Evolutionary conservation across 805 yeast genomes (phyloP).

Genomic region (Myxozyma sirexii): DNA sequence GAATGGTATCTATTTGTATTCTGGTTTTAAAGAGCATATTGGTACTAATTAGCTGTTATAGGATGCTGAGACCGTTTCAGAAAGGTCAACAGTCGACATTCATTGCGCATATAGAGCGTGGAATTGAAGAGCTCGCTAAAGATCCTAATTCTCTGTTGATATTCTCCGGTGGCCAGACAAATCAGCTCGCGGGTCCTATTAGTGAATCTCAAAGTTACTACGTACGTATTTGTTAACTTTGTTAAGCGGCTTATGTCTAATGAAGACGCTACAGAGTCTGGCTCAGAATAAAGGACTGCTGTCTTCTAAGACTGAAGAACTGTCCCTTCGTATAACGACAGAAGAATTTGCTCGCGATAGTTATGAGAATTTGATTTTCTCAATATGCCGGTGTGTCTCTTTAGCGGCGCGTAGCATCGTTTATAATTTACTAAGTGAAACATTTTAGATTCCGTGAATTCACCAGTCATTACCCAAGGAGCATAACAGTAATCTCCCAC

Average conservation of each 20-base stretch:
- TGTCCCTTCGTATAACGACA: slow-evolving; percentile 44
- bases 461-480: slow-evolving; percentile 52
- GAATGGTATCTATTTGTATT: slow-evolving; percentile 55
- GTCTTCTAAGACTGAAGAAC: slow-evolving; percentile 15
- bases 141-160: slow-evolving; percentile 47
- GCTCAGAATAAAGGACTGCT: slow-evolving; percentile 12
- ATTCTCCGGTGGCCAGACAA: slow-evolving; percentile 73
- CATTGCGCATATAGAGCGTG: slow-evolving; percentile 58
- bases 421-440: too few species aligned
- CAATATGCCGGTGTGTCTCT: slow-evolving; percentile 38
- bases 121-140: slow-evolving; percentile 45
- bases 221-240: slow-evolving; percentile 54
- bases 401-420: too few species aligned
- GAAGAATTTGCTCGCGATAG: slow-evolving; percentile 83
- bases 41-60: not conserved
- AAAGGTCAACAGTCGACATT: slow-evolving; percentile 67
- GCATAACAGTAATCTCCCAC: slow-evolving; percentile 67
- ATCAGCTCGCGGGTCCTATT: slow-evolving; percentile 53
- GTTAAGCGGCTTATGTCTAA: slow-evolving; percentile 39
- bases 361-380: slow-evolving; percentile 71
- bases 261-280: slow-evolving; percentile 37
- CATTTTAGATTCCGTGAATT: slow-evolving; percentile 47
- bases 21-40: too few species aligned
- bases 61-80: slow-evolving; percentile 63
- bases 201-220: slow-evolving; percentile 52